Percentiles rank a stretch among this genome's conserved stretches.
Conservation (phyloP, 2,329 filamentous ascomycete species). For the Madurella mycetomatis region DNA sequence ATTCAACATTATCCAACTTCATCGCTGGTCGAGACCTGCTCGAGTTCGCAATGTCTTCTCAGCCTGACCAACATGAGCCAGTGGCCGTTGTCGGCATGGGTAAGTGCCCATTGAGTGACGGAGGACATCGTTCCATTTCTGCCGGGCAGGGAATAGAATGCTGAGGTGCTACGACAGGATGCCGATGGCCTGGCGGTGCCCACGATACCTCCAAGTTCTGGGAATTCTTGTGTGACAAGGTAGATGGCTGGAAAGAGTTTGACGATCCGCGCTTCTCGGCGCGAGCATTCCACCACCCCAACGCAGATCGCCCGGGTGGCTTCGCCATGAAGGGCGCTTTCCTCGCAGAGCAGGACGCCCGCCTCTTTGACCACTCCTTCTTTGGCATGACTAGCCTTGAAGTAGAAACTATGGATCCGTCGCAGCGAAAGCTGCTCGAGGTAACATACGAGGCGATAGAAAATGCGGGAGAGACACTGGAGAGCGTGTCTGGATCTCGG, state of each 20-base stretch:
- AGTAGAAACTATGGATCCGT: conserved; percentile 38
- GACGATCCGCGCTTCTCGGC: conserved; percentile 21
- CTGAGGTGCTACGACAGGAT: neutral
- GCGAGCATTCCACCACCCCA: conserved; percentile 20
- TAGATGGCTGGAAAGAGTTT: neutral
- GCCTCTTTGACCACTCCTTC: conserved; percentile 35
- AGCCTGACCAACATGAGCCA: conserved; percentile 2
- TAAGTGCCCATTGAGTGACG: neutral
- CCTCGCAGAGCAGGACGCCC: conserved; percentile 27
- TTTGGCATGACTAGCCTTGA: conserved; percentile 39
- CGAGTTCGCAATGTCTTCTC: neutral
- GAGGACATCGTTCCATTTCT: neutral
- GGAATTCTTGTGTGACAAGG: conserved; percentile 7
- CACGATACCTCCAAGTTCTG: conserved; percentile 7
- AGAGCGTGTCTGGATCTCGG: conserved; percentile 26
- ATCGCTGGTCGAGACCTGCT: no score
- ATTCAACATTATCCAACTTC: neutral
- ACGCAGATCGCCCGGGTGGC: conserved; percentile 21
- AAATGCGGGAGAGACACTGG: conserved; percentile 31
- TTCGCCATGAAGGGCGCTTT: conserved; percentile 23
- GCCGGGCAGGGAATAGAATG: neutral
- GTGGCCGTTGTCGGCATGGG: conserved; percentile 9
- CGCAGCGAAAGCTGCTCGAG: conserved; percentile 38
- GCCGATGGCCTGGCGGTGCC: conserved; percentile 8
- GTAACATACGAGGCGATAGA: conserved; percentile 41